These are phyloP conservation scores for Stephania cephalantha DNA, from an alignment of 164 flowering plant genomes.

Conservation along the genomic window DNA sequence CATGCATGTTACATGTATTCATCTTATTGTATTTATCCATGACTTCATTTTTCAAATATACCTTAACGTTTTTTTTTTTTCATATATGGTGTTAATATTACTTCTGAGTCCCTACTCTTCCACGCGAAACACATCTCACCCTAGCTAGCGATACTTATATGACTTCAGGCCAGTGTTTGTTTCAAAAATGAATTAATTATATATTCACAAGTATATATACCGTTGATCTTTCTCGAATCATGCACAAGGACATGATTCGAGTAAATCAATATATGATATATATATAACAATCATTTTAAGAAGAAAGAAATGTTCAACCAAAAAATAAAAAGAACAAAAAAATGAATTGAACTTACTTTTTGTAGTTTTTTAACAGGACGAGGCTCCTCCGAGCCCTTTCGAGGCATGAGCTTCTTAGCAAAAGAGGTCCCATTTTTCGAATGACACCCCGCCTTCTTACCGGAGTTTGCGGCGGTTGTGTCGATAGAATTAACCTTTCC, in stretches of 20 bases:
- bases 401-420: constrained; percentile 42
- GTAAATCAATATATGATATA: background rate
- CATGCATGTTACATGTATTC: background rate
- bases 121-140: too few relatives aligned
- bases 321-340: too few relatives aligned
- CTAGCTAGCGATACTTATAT: too few relatives aligned
- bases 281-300: too few relatives aligned
- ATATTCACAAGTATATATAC: background rate
- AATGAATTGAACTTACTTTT: constrained; percentile 27
- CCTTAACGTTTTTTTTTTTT: too few relatives aligned
- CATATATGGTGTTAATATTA: too few relatives aligned
- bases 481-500: background rate
- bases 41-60: background rate
- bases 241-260: background rate
- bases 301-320: background rate
- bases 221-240: background rate
- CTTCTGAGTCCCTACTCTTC: too few relatives aligned
- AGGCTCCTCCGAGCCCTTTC: constrained; percentile 29
- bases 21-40: background rate
- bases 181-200: background rate
- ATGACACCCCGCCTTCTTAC: constrained; percentile 15
- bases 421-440: constrained; percentile 20
- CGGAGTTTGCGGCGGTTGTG: background rate
- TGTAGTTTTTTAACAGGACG: constrained; percentile 42
- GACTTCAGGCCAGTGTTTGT: too few relatives aligned